These are phyloP conservation scores for Liquidambar formosana DNA, from an alignment of 164 flowering plant genomes.

Conservation along the genomic window DNA sequence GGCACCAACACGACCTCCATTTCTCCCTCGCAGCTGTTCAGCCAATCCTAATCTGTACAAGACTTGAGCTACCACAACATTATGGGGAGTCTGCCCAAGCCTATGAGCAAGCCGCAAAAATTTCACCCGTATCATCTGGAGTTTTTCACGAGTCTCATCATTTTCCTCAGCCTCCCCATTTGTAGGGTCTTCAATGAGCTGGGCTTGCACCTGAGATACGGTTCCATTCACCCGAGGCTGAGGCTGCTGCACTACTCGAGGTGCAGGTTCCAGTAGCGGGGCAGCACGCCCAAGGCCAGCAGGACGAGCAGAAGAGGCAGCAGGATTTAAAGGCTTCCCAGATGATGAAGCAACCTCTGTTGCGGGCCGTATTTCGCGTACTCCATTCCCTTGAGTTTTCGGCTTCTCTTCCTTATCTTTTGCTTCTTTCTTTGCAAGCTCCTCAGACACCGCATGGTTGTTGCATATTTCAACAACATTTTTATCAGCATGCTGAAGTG, in stretches of 20 bases:
- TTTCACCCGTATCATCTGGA: conserved; percentile 95
- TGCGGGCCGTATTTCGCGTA: conserved; percentile 18
- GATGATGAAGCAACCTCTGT: conserved; percentile 17
- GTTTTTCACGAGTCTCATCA: conserved; percentile 94
- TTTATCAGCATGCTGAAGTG: conserved; percentile 14
- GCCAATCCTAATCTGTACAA: conserved; percentile 93
- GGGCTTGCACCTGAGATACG: conserved; percentile 50
- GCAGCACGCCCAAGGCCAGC: conserved; percentile 97
- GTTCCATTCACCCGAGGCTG: conserved; percentile 76
- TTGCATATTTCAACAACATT: conserved; percentile 13
- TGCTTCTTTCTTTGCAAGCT: conserved; percentile 23
- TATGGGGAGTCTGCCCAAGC: conserved; percentile 99
- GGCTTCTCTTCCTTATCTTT: conserved; percentile 18
- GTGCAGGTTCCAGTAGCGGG: conserved; percentile 74
- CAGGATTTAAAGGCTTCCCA: conserved; percentile 27
- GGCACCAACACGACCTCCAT: conserved; percentile 78
- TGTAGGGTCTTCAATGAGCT: conserved; percentile 57
- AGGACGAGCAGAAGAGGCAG: conserved; percentile 58
- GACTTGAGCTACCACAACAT: conserved; percentile 98
- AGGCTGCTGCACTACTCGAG: conserved; percentile 65
- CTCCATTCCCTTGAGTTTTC: conserved; percentile 16
- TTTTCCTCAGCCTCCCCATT: conserved; percentile 81
- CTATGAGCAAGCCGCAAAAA: conserved; percentile 95
- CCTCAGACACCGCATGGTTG: conserved; percentile 15
- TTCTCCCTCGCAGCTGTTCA: conserved; percentile 91